Base-by-base conservation (phyloP, 495 filamentous ascomycete species). In the Pyrenopolyporus hunteri region DNA sequence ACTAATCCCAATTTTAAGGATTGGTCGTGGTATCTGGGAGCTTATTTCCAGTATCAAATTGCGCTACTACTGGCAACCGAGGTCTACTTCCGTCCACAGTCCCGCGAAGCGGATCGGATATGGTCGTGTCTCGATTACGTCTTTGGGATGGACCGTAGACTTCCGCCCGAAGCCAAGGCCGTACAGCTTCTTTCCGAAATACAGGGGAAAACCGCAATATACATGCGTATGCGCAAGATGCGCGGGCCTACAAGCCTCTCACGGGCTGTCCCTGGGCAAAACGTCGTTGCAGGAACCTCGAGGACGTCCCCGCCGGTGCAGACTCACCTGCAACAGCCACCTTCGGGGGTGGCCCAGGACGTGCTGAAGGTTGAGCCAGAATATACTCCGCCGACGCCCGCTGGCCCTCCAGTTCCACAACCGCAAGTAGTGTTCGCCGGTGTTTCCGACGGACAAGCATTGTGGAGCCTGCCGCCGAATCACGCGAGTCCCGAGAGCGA, bases 111-210 rank as follows among this genome's bases (percentile, higher is more conserved):
- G 16, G 76, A 80, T 25, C 78, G 86, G 20, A 86, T 90, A 42
- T 91, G 88, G 88, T 71, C 74, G 4, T 88, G 84, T 55, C 75
- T 91, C 8, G 87, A 90, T 64, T 89, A 85, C 67, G 84, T 88
- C 37, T 91, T 89, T 62, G 79, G 83, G 26, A 71, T 85, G n/a
- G 80, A 84, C 8, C 63, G 73, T 0, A 74, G 77, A 42, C 63
- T 82, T 23, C 59, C 78, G 17, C 71, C 73, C 6, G 72, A 76
- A 28, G 42, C 71, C 4, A 80, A 79, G 66, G 70, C 69, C 32
- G 6, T 73, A n/a, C 56, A 67, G 11, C 70, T 80, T 9, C 66
- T 80, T 13, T 64, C 60, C 4, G 76, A 79, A 39, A 78, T 80
- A 48, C 64, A 66, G 59, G 45, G 35, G 10, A 78, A 77, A 57